phyloP scores from a whole-genome alignment of 139 green algal genomes.

The Picochlorum sp. region DNA sequence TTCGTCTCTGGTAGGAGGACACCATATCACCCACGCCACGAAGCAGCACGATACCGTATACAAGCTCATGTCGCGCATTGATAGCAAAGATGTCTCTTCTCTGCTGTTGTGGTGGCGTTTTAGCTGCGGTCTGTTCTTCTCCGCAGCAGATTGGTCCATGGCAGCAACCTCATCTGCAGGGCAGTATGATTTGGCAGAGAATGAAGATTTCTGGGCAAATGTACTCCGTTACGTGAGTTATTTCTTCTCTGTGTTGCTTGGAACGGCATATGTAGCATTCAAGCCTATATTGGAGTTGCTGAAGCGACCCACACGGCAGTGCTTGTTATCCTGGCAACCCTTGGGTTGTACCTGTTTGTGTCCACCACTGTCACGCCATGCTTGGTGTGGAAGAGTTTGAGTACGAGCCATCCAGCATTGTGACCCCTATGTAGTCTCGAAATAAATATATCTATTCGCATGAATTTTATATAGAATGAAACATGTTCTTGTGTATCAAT shows the following conservation, averaged over 20 bases:
- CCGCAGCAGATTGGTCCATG: conserved; percentile 7
- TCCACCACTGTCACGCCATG: conserved; percentile 60
- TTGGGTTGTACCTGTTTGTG: conserved; percentile 32
- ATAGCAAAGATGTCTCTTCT: conserved; percentile 1
- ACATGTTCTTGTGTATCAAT: too few species aligned
- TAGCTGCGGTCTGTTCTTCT: conserved; percentile 10
- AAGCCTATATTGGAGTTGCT: conserved; percentile 58
- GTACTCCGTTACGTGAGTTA: conserved; percentile 70
- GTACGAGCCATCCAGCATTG: conserved; percentile 33
- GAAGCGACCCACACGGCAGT: conserved; percentile 56
- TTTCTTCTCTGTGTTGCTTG: conserved; percentile 82
- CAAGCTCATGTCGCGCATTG: not conserved
- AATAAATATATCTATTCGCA: too few species aligned
- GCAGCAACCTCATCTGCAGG: conserved; percentile 1
- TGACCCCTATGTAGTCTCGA: conserved; percentile 13
- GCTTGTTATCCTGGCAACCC: conserved; percentile 35
- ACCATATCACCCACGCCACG: too few species aligned
- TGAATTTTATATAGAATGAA: too few species aligned
- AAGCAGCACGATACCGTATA: not conserved
- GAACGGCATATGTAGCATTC: conserved; percentile 78
- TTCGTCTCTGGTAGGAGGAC: too few species aligned
- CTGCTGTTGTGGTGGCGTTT: conserved; percentile 9
- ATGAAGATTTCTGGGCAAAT: conserved; percentile 70
- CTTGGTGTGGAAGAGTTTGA: conserved; percentile 49
- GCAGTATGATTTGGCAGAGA: conserved; percentile 40